Conservation (phyloP, 306 rosid species). For the Cucumis sativus region DNA sequence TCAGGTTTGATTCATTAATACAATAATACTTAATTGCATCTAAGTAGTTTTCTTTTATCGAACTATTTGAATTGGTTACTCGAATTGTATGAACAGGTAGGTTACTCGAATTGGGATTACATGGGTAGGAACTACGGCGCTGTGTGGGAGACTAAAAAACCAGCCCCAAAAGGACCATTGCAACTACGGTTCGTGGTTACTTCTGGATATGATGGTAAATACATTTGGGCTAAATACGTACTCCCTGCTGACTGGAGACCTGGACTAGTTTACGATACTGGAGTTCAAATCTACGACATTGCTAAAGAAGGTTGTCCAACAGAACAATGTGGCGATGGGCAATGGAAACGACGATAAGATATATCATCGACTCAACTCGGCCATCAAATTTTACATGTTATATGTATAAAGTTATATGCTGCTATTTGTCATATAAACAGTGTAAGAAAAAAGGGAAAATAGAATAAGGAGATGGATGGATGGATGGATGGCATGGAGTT, state of each 20-base stretch:
- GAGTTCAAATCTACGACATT: slow-evolving; percentile 54
- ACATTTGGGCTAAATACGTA: slow-evolving; percentile 63
- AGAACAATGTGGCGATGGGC: background rate
- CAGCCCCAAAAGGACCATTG: slow-evolving; percentile 43
- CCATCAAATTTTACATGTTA: background rate
- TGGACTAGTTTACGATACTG: slow-evolving; percentile 43
- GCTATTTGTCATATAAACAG: background rate
- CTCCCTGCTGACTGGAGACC: slow-evolving; percentile 61
- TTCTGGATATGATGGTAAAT: slow-evolving; percentile 59
- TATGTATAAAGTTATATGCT: background rate
- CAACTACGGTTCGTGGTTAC: slow-evolving; percentile 67
- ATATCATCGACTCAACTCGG: background rate
- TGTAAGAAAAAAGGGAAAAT: background rate
- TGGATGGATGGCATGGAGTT: background rate
- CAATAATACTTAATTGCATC: too few species aligned
- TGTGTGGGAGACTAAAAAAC: slow-evolving; percentile 66
- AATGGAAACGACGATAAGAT: background rate
- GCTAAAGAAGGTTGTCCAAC: slow-evolving; percentile 53
- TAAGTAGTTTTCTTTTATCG: too few species aligned
- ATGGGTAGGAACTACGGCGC: slow-evolving; percentile 61
- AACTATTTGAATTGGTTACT: too few species aligned
- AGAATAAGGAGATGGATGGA: background rate
- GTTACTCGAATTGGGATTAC: background rate
- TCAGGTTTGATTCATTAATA: slow-evolving; percentile 17
- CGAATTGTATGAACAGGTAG: background rate